Evolutionary conservation across 192 early-diverging fungal genomes (phyloP).

Genomic region (Backusella westeae): DNA sequence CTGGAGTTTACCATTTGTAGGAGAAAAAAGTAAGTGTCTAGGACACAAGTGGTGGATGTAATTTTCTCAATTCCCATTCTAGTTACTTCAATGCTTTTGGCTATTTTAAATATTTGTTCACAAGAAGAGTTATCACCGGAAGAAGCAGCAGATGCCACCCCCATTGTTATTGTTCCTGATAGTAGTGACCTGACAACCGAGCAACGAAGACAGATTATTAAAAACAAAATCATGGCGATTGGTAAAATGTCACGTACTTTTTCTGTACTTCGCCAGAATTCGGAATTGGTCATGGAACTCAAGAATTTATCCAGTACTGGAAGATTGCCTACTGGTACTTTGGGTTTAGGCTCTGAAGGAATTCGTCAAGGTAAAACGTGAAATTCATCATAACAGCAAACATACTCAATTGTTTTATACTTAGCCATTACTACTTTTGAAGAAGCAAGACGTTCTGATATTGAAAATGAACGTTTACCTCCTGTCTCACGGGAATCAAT

Average conservation of each 20-base stretch:
- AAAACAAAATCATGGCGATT: slow-evolving; percentile 88
- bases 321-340: slow-evolving; percentile 77
- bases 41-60: neutral
- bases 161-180: slow-evolving; percentile 2
- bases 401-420: neutral
- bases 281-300: slow-evolving; percentile 88
- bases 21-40: slow-evolving; percentile 80
- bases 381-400: no score
- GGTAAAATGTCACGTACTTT: slow-evolving; percentile 88
- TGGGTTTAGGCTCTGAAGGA: slow-evolving; percentile 88
- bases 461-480: slow-evolving; percentile 90
- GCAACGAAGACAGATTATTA: slow-evolving; percentile 66
- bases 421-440: slow-evolving; percentile 88
- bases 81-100: slow-evolving; percentile 96
- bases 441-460: slow-evolving; percentile 85
- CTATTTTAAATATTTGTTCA: slow-evolving; percentile 90
- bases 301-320: slow-evolving; percentile 82
- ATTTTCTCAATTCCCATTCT: neutral
- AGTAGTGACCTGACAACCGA: slow-evolving; percentile 44
- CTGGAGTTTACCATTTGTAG: slow-evolving; percentile 97
- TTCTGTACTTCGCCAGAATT: slow-evolving; percentile 85
- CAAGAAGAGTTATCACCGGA: slow-evolving; percentile 85
- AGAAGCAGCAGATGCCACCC: slow-evolving; percentile 20
- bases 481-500: slow-evolving; percentile 58
- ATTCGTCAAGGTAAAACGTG: slow-evolving; percentile 68